Evolutionary conservation across 306 rosid species (phyloP), one percentile per base, ranked within the genome.

Genomic region (Lathyrus oleraceus): DNA sequence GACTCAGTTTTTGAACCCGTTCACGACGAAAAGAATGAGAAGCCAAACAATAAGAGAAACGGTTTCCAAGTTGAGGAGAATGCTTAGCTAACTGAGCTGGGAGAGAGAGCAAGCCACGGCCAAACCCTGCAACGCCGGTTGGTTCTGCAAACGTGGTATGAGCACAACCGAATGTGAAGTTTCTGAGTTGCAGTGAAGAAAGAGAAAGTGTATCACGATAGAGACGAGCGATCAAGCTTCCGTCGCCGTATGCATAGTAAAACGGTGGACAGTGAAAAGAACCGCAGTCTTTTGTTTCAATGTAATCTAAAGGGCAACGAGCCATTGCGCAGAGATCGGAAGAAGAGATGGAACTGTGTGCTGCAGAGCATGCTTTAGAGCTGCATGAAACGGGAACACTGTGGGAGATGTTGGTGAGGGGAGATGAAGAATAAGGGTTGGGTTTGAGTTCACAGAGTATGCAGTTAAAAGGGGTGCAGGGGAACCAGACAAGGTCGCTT

Each of bases 401-500:
- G n/a, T 20, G 36, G 28, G 89, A 60, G 20, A 84, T 69, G 64
- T 61, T 81, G 54, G 85, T 69, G 3, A 78, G 45, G 2, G 73
- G 40, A 40, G 65, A 8, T 0, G 73, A 7, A 11, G 54, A 20
- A 5, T 53, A 23, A 30, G 88, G 81, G 67, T 79, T 77, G 36
- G 85, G 76, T 12, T 92, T 82, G 21, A 87, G 87, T 72, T 92
- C 98, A 52, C 98, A 92, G 75, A 92, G 92, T 0, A 92, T 92
- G 70, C 98, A 92, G 21, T 87, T 81, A 69, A 92, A 92, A 0
- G 96, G 98, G 48, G 90, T 45, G 35, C 98, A 92, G 8, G 98
- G 96, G 76, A 89, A 85, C 98, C 98, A 92, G 15, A 89, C 98
- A 0, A 92, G 85, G 82, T 92, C 98, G 61, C 90, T 84, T 49